Evolutionary conservation across 345 rosid species (phyloP), one percentile per base, ranked within the genome.

Genomic region (Salix dunnii): DNA sequence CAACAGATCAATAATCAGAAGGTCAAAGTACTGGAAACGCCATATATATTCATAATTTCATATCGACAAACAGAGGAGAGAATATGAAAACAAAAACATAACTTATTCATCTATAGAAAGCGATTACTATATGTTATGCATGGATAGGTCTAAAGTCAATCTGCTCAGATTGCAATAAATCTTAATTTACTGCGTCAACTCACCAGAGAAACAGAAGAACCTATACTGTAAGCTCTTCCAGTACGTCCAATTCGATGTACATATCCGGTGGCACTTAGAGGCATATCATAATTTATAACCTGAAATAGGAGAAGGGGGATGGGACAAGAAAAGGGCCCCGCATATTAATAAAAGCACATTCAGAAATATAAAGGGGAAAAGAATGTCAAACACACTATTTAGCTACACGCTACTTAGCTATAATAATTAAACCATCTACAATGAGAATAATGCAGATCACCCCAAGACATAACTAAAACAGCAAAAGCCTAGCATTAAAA

Each of bases 241-340:
- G 98, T 91, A 46, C 97, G 93, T 72, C 99, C 97, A 87, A 95
- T 91, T 75, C 96, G 88, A 87, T 95, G 99, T 14, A 91, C 84
- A 83, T 95, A 95, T 67, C 98, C 96, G 8, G 82, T 81, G 60
- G 82, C 89, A 86, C 77, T 85, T 74, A 27, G 85, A 82, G 98
- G 98, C 97, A 93, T 91, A 40, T 95, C 96, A 75, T 81, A 91
- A 82, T 91, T 95, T 80, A 95, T 84, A 68, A 91, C 97, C 96
- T 95, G 89, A 60, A 81, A 33, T 46, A 62, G n/a, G 28, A 65
- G 10, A 46, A 58, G 33, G 31, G 4, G 6, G 42, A 11, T 40
- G 46, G 8, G 21, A 35, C n/a, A 58, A 25, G 9, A 51, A 46
- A 66, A 28, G 58, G 10, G 6, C 23, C 8, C 17, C 12, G 8